These are phyloP conservation scores for Naematelia encephala DNA, from an alignment of 768 basidiomycete species.

Conservation along the genomic window DNA sequence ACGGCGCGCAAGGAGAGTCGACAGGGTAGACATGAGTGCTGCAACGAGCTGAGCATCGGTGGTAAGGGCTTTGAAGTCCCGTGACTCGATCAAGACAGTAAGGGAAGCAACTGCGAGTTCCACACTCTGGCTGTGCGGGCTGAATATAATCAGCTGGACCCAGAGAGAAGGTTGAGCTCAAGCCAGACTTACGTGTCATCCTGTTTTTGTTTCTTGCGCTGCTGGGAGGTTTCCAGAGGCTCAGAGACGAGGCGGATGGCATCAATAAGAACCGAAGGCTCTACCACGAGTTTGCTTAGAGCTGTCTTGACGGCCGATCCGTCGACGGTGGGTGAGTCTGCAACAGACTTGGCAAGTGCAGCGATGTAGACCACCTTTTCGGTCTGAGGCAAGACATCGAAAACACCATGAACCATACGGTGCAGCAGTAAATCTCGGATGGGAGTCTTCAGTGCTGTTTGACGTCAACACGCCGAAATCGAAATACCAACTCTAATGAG, in stretches of 20 bases:
- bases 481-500: neutral
- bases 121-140: constrained; percentile 6
- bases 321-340: neutral
- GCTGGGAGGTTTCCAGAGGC: constrained; percentile 26
- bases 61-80: constrained; percentile 63
- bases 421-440: constrained; percentile 20
- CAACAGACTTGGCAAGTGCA: constrained; percentile 49
- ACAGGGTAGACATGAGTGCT: constrained; percentile 68
- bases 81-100: constrained; percentile 59
- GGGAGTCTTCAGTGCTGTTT: neutral
- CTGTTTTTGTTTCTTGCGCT: constrained; percentile 57
- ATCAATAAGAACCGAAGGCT: constrained; percentile 15
- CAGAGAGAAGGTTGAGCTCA: neutral
- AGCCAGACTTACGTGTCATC: constrained; percentile 23
- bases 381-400: constrained; percentile 58
- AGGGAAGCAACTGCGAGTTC: constrained; percentile 31
- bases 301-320: constrained; percentile 10
- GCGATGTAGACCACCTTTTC: constrained; percentile 59
- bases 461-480: neutral
- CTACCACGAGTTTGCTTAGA: constrained; percentile 19
- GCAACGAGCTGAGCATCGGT: constrained; percentile 71
- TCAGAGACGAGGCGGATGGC: constrained; percentile 16
- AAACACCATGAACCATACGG: constrained; percentile 54
- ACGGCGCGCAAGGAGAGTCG: constrained; percentile 59
- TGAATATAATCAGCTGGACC: constrained; percentile 2